Evolutionary conservation across 225 moss, liverwort and hornwort species (phyloP).

Genomic region (Physcomitrellopsis africana): DNA sequence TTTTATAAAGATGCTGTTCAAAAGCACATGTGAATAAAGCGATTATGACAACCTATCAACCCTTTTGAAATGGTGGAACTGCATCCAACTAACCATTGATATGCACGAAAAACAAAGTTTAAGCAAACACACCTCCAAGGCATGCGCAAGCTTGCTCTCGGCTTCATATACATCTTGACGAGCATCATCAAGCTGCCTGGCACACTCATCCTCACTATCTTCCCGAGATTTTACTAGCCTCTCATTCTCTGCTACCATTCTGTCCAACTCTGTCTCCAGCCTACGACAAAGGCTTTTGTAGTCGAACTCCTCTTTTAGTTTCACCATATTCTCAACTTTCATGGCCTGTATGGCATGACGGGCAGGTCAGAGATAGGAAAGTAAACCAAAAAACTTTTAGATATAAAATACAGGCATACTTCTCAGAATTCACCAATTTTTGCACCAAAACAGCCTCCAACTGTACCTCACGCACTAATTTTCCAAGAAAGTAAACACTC

Average conservation of each 20-base stretch:
- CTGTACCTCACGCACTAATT: neutral
- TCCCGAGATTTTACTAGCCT: constrained; percentile 82
- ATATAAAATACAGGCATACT: neutral
- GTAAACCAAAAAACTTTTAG: neutral
- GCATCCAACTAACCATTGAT: constrained; percentile 4
- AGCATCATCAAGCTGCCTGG: constrained; percentile 80
- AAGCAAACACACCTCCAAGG: constrained; percentile 64
- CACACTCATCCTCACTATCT: constrained; percentile 81
- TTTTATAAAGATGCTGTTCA: neutral
- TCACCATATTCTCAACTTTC: constrained; percentile 98
- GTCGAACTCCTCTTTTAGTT: constrained; percentile 88
- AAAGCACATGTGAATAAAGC: neutral
- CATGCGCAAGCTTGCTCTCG: constrained; percentile 70
- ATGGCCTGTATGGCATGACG: constrained; percentile 68
- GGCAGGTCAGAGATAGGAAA: constrained; percentile 26
- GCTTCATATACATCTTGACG: constrained; percentile 73
- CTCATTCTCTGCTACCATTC: constrained; percentile 87
- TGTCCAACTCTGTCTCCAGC: constrained; percentile 85
- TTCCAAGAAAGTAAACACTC: neutral
- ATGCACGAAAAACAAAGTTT: constrained; percentile 19
- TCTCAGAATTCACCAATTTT: neutral
- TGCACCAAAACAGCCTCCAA: constrained; percentile 12
- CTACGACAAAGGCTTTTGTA: constrained; percentile 87
- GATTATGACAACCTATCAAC: neutral
- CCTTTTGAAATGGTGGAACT: neutral